Evolutionary conservation across 2,329 filamentous ascomycete genomes (phyloP).

Genomic region (Cladophialophora bantiana): DNA sequence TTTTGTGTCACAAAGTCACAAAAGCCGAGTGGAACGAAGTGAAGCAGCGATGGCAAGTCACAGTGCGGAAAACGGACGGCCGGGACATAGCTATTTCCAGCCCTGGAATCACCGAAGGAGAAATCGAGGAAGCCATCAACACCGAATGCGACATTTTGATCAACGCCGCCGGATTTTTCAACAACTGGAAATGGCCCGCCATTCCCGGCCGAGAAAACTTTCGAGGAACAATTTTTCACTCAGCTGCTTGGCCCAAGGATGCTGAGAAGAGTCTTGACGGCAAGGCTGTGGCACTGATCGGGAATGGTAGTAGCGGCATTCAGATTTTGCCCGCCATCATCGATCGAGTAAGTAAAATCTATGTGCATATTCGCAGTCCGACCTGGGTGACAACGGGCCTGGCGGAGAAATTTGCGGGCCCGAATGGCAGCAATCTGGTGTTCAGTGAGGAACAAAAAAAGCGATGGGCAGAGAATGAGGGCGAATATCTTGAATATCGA

Average conservation of each 20-base stretch:
- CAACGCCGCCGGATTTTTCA: conserved; percentile 49
- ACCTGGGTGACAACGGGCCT: conserved; percentile 3
- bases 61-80: not conserved
- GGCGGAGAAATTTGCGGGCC: not conserved
- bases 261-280: conserved; percentile 33
- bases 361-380: not conserved
- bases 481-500: conserved; percentile 9
- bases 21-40: conserved; percentile 27
- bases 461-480: not conserved
- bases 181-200: conserved; percentile 44
- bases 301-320: conserved; percentile 49
- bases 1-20: conserved; percentile 25
- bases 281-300: conserved; percentile 46
- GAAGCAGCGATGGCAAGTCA: conserved; percentile 24
- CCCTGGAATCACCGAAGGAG: too few species aligned
- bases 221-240: conserved; percentile 49
- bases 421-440: not conserved
- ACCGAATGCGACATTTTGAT: not conserved
- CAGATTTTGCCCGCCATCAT: conserved; percentile 48
- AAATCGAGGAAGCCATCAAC: too few species aligned
- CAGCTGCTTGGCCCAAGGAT: conserved; percentile 48
- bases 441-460: conserved; percentile 16
- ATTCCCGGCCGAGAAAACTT: conserved; percentile 43
- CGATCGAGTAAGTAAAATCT: not conserved
- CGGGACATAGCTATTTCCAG: not conserved